A percentile compares a stretch with the other conserved stretches of the same genome.
Evolutionary conservation across 768 basidiomycete genomes (phyloP).

Genomic region (Rhodotorula diobovata): DNA sequence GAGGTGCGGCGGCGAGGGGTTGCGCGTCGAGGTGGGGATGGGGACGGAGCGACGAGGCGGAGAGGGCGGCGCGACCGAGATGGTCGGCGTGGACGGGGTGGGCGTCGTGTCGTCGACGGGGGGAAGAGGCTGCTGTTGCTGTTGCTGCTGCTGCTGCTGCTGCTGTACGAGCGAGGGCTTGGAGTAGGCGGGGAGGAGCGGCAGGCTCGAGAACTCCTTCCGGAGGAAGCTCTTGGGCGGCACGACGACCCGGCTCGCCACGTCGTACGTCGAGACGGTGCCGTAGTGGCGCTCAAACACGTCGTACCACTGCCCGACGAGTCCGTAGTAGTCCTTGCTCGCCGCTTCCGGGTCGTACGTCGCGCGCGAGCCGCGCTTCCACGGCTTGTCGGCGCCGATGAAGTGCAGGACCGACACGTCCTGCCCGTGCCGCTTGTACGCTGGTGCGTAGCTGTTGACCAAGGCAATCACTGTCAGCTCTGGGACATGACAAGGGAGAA

Average conservation of each 20-base stretch:
- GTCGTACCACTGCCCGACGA: constrained; percentile 84
- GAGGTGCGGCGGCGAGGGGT: constrained; percentile 29
- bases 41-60: constrained; percentile 10
- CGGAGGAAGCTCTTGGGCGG: constrained; percentile 48
- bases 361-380: constrained; percentile 53
- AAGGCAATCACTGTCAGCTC: not conserved
- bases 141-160: too few relatives aligned
- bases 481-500: not conserved
- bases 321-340: constrained; percentile 66
- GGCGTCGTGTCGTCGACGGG: too few relatives aligned
- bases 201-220: constrained; percentile 20
- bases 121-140: not conserved
- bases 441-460: constrained; percentile 77
- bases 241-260: constrained; percentile 31
- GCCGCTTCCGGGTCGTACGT: constrained; percentile 31
- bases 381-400: constrained; percentile 94
- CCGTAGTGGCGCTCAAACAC: constrained; percentile 87
- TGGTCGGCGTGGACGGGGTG: constrained; percentile 2
- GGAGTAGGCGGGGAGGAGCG: constrained; percentile 51
- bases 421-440: constrained; percentile 86
- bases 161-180: constrained; percentile 4
- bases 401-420: constrained; percentile 85
- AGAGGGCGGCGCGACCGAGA: constrained; percentile 17
- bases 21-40: constrained; percentile 15
- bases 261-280: constrained; percentile 51